Percentiles rank a stretch among this genome's conserved stretches.
Evolutionary conservation across 306 rosid genomes (phyloP).

Genomic region (Casuarina equisetifolia): DNA sequence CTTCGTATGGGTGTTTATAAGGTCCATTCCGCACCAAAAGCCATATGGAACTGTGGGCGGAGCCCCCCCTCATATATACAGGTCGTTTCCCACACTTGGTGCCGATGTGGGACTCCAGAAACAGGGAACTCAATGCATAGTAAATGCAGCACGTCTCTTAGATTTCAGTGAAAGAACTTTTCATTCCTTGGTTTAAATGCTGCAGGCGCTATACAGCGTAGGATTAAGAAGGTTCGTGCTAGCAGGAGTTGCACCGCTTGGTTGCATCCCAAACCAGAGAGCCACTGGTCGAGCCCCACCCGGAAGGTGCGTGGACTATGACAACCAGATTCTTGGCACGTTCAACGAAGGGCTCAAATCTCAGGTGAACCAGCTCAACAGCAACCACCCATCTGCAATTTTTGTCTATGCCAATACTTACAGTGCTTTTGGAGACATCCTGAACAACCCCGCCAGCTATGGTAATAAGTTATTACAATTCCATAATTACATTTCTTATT

Average conservation of each 20-base stretch:
- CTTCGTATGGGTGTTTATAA: too few relatives aligned
- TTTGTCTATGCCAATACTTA: conserved; percentile 63
- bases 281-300: conserved; percentile 38
- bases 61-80: too few relatives aligned
- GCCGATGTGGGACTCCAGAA: too few relatives aligned
- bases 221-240: conserved; percentile 70
- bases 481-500: not conserved
- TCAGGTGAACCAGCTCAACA: conserved; percentile 50
- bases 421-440: conserved; percentile 59
- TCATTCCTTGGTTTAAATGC: not conserved
- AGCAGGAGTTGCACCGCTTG: conserved; percentile 72
- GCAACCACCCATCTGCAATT: conserved; percentile 41
- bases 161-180: too few relatives aligned
- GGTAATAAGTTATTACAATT: conserved; percentile 30
- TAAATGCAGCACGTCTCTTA: too few relatives aligned
- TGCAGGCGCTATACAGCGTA: conserved; percentile 46
- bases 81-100: too few relatives aligned
- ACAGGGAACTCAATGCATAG: too few relatives aligned
- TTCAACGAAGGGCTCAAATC: conserved; percentile 65
- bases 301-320: conserved; percentile 59
- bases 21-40: too few relatives aligned
- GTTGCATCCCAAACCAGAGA: conserved; percentile 77
- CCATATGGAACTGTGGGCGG: too few relatives aligned
- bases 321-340: conserved; percentile 62
- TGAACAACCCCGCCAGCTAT: conserved; percentile 61